Base-by-base conservation (phyloP, 1,284 basidiomycete genomes). In the Quambalaria eucalypti region DNA sequence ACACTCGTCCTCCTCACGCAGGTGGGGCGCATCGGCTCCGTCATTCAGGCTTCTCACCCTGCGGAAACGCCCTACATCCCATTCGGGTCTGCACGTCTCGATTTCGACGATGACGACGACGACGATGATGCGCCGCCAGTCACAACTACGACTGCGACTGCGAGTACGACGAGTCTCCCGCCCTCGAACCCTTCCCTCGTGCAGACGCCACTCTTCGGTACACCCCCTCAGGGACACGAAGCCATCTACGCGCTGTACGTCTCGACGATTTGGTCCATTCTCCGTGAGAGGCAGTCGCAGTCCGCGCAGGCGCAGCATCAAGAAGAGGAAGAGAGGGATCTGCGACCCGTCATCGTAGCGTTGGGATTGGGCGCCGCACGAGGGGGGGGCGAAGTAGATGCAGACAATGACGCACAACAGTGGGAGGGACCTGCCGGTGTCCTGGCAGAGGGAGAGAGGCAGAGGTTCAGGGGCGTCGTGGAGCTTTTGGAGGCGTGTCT, bases 1-100 rank as follows among this genome's bases (percentile, higher is more conserved):
- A 78, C 84, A 8, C 78, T 95, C 21, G 83, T 93, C 19, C 78
- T 92, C 28, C 80, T 95, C 51, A 90, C 89, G 1, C 91, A 93
- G 76, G 67, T 87, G 52, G 87, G 87, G 28, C 90, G 89, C 82
- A 84, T 92, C 12, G 90, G 90, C 54, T 85, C 82, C 69, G 72
- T 95, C 77, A 46, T 26, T 12, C 42, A 46, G 25, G 42, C 42
- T 21, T 46, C 42, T 12, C 42, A 19, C 21, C 42, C 42, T 23
- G 42, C 42, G 25, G n/a, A 21, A 12, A 23, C 42, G 42, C 42
- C 42, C 42, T 46, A 46, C 25, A 26, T 46, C 42, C 25, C 42
- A 14, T 26, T 23, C 42, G 19, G 16, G 12, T 46, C 42, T 23
- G 12, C 42, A 8, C 31, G 8, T 33, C 31, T 33, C 8, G 31